phyloP scores from a whole-genome alignment of 192 early-diverging fungal species.

The Gaertneriomyces semiglobifer region DNA sequence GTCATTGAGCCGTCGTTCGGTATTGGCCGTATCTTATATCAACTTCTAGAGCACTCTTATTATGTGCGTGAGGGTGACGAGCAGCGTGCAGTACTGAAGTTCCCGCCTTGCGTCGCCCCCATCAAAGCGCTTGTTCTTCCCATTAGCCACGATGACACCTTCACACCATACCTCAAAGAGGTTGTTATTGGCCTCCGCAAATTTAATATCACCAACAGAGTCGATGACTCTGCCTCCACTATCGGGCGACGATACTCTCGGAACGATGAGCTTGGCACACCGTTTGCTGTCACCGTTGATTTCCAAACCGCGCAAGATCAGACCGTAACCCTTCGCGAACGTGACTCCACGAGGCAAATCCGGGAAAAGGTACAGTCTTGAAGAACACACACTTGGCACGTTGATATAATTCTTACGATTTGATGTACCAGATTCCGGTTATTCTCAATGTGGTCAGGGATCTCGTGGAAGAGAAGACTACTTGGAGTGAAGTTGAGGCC shows the following conservation, averaged over 20 bases:
- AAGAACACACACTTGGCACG: background rate
- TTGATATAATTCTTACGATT: constrained; percentile 4
- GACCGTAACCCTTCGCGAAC: constrained; percentile 93
- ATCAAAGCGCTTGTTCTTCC: constrained; percentile 92
- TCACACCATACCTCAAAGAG: constrained; percentile 64
- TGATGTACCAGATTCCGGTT: constrained; percentile 43
- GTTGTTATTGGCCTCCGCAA: constrained; percentile 70
- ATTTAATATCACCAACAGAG: constrained; percentile 71
- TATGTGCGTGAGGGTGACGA: constrained; percentile 88
- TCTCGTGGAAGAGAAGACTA: constrained; percentile 65
- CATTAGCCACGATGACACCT: constrained; percentile 69
- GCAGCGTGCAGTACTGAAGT: constrained; percentile 82
- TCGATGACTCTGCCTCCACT: constrained; percentile 82
- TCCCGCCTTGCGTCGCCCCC: constrained; percentile 89
- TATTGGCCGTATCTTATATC: constrained; percentile 95
- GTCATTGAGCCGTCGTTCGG: constrained; percentile 99
- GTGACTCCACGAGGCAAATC: constrained; percentile 94
- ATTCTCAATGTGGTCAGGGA: constrained; percentile 73
- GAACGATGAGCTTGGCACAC: constrained; percentile 97
- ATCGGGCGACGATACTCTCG: constrained; percentile 96
- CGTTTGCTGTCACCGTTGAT: constrained; percentile 96
- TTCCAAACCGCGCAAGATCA: constrained; percentile 93
- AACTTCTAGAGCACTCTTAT: constrained; percentile 92
- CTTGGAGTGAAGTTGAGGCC: constrained; percentile 68
- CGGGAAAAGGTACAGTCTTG: constrained; percentile 52